Conservation (phyloP, 768 basidiomycete species). For the Boletus subparvulus region DNA sequence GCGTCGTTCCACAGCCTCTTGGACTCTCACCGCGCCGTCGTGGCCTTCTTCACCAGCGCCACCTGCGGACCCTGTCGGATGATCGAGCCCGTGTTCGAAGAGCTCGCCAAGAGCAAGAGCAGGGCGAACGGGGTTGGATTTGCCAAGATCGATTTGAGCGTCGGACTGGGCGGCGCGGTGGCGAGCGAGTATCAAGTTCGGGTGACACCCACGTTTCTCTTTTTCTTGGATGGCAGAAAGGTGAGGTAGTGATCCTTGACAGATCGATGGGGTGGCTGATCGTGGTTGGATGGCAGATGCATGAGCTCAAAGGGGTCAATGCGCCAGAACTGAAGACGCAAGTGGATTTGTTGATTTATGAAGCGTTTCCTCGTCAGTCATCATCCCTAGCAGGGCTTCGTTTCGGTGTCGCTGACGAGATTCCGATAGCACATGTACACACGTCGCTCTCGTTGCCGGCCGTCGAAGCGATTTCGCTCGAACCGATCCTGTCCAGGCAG, state of each 20-base stretch:
- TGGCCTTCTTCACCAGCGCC: conserved; percentile 79
- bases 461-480: conserved; percentile 60
- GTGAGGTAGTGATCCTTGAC: conserved; percentile 35
- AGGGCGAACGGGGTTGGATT: conserved; percentile 62
- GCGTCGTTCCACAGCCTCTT: conserved; percentile 70
- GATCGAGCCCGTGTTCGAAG: conserved; percentile 83
- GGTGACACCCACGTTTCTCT: conserved; percentile 87
- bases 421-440: conserved; percentile 70
- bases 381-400: neutral
- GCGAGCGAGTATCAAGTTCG: conserved; percentile 63
- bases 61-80: conserved; percentile 78
- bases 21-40: conserved; percentile 62
- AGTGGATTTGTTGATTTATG: conserved; percentile 69
- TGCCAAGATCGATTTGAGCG: conserved; percentile 78
- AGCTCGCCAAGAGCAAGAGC: conserved; percentile 65
- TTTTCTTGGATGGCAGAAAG: conserved; percentile 78
- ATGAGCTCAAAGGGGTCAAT: conserved; percentile 74
- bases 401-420: neutral
- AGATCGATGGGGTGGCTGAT: neutral
- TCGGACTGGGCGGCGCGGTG: conserved; percentile 61
- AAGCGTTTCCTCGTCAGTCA: conserved; percentile 76
- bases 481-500: conserved; percentile 75
- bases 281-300: conserved; percentile 41
- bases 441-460: conserved; percentile 55
- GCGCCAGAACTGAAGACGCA: conserved; percentile 67